Base-by-base conservation (phyloP, 441 rosid species). In the Euphorbia schlechtendalii region DNA sequence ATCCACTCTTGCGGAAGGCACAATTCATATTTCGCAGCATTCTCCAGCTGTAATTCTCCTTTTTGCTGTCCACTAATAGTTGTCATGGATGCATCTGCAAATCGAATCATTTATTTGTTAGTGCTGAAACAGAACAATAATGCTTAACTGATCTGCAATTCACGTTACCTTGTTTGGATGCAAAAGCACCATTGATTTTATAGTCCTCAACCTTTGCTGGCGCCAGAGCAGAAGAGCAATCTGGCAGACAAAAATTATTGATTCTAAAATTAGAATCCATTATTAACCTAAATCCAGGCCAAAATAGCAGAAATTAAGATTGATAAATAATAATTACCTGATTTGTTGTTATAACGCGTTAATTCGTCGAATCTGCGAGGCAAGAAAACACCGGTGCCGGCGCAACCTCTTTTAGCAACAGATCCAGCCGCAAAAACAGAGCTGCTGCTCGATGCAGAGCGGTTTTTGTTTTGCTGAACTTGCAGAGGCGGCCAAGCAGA, bases 321-420 rank as follows among this genome's bases (percentile, higher is more conserved):
- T 12, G 27, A 20, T 21, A 51, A 8, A 32, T 8, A 24, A 30
- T 34, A 21, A 17, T 13, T 64, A 87, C 95, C 89, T 72, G 84
- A 30, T 71, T 83, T 87, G 81, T 75, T 87, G 20, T 64, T 74
- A 28, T 80, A 83, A 0, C 69, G 66, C 2, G 74, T 63, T 3
- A 83, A 73, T 17, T n/a, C 64, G 32, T 76, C 74, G 10, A 73
- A 75, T 67, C 75, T 68, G 8, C 91, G 87, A 27, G 97, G 97
- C 69, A 90, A 73, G 81, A 92, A 92, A 18, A 92, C 97, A 8
- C 98, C 98, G 22, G 97, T 92, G 9, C 97, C 97, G 17, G 78
- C 38, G 45, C 82, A 68, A 38, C 81, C 82, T 6, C 77, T 71
- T 72, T 81, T 90, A 3, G 46, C 80, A 15, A 77, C 81, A 57